Base-by-base conservation (phyloP, 148 eudicot species). In the Rhododendron simsii region DNA sequence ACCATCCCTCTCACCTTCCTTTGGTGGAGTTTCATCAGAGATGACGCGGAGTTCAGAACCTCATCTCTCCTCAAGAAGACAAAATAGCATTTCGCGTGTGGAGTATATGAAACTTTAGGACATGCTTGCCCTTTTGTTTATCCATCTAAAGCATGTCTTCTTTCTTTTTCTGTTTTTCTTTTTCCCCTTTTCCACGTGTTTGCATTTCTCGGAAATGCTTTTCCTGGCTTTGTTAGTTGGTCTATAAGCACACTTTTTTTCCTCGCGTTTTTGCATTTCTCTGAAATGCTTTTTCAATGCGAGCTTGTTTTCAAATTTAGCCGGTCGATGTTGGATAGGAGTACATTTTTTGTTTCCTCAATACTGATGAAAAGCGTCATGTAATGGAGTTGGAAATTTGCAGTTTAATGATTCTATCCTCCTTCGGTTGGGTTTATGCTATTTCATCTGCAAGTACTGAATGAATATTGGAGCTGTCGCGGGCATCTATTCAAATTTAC, bases 1-100 rank as follows among this genome's bases (percentile, higher is more conserved):
- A 82, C 90, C 87, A 91, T 95, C 23, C 97, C 98, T 35, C 91
- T 96, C 55, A 88, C 93, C 80, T 92, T 91, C 90, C 88, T 96
- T 15, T 93, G 96, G 96, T 96, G 99, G 98, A 94, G 94, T 90
- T 95, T 96, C 86, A 79, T 92, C 74, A 91, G 91, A 87, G 99
- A 96, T 71, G 99, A 96, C 85, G 94, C 96, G n/a, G 98, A 91
- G 91, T 90, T 88, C 88, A 82, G 89, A 86, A 96, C 98, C 28
- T 81, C 89, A 44, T 41, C 65, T 74, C 92, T 89, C 57, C 51
- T 90, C 87, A 94, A 93, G 91, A 96, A 96, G 85, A 85, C 84
- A 77, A 89, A 88, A 86, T 96, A 91, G 89, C 85, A 45, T 51
- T n/a, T 35, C 33, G 55, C 37, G 6, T 80, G 16, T 14, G 33